Percentiles rank a stretch among this genome's conserved stretches.
Evolutionary conservation across 352 stramenopile species (phyloP).

Genomic region (Sclerospora graminicola): DNA sequence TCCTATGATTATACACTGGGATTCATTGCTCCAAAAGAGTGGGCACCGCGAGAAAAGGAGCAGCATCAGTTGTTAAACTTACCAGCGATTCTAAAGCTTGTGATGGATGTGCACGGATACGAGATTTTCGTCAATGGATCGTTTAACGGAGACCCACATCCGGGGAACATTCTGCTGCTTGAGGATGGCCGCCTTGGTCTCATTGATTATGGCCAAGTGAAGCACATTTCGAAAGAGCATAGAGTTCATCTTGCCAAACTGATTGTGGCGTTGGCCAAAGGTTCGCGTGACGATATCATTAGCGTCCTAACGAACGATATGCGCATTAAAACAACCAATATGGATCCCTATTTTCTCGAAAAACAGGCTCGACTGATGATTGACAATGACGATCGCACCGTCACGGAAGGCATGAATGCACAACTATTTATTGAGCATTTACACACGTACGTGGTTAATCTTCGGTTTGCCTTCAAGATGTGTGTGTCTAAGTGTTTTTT

Average conservation of each 20-base stretch:
- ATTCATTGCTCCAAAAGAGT: constrained; percentile 49
- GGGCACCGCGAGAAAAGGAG: constrained; percentile 21
- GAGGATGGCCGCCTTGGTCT: constrained; percentile 83
- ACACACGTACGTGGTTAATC: constrained; percentile 40
- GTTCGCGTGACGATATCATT: constrained; percentile 66
- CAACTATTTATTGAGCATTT: constrained; percentile 82
- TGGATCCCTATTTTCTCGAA: constrained; percentile 75
- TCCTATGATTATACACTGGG: constrained; percentile 85
- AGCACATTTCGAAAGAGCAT: constrained; percentile 64
- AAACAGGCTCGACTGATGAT: constrained; percentile 80
- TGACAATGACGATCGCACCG: constrained; percentile 70
- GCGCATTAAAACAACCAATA: constrained; percentile 62
- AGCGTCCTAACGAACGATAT: constrained; percentile 66
- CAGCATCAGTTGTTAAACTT: constrained; percentile 66
- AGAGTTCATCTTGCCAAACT: constrained; percentile 67
- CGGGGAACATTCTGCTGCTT: constrained; percentile 87
- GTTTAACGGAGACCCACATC: constrained; percentile 89
- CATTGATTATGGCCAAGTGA: constrained; percentile 90
- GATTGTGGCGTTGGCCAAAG: constrained; percentile 74
- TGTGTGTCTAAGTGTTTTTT: too few relatives aligned
- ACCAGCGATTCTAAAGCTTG: constrained; percentile 68
- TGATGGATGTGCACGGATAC: constrained; percentile 87
- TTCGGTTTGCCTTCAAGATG: background rate
- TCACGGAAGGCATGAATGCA: constrained; percentile 79
- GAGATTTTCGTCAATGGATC: constrained; percentile 89